Evolutionary conservation across 1,139 yeast genomes (phyloP).

Genomic region (Hanseniaspora uvarum): DNA sequence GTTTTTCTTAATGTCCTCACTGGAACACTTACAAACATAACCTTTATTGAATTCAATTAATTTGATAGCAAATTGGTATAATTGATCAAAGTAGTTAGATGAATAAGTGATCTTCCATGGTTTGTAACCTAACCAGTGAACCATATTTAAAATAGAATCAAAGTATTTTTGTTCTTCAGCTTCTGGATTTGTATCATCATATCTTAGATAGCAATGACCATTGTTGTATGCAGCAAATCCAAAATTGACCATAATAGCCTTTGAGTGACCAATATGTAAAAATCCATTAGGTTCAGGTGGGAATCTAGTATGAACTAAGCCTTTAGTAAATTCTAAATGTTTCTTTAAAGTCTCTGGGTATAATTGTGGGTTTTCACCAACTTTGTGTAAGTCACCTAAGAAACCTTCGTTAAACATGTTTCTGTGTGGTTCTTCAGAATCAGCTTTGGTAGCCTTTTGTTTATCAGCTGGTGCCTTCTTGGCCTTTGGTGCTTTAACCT

Average conservation of each 20-base stretch:
- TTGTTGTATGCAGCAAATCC: conserved; percentile 89
- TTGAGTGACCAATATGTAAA: conserved; percentile 93
- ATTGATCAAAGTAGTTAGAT: conserved; percentile 83
- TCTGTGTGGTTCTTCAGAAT: conserved; percentile 37
- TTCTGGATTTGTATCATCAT: conserved; percentile 94
- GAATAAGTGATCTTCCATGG: conserved; percentile 82
- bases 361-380: conserved; percentile 89
- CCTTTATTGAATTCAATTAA: conserved; percentile 62
- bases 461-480: conserved; percentile 21
- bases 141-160: conserved; percentile 83
- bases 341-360: conserved; percentile 73
- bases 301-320: conserved; percentile 82
- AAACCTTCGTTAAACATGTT: conserved; percentile 94
- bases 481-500: conserved; percentile 20
- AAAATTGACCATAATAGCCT: conserved; percentile 90
- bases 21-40: conserved; percentile 86
- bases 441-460: conserved; percentile 28
- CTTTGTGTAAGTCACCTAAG: conserved; percentile 85
- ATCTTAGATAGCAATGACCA: conserved; percentile 88
- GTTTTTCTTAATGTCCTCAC: conserved; percentile 79
- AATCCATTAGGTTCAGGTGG: conserved; percentile 92
- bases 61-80: conserved; percentile 77
- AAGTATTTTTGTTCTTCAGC: conserved; percentile 90
- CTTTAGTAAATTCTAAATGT: conserved; percentile 67
- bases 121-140: conserved; percentile 76